Conservation (phyloP, 2,329 filamentous ascomycete genomes). For the Aspergillus sp. region DNA sequence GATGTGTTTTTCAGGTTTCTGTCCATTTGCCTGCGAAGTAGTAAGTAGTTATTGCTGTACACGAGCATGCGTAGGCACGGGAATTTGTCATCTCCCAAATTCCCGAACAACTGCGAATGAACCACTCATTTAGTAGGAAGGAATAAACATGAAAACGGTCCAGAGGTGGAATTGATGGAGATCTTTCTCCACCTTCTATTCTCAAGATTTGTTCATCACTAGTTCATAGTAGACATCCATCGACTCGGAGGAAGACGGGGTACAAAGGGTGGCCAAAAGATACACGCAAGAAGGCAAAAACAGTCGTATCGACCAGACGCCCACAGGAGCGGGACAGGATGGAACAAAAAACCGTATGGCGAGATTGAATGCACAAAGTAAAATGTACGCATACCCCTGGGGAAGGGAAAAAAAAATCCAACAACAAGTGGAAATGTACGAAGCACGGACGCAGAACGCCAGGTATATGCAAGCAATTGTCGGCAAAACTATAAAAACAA, state of each 20-base stretch:
- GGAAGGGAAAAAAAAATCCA: neutral
- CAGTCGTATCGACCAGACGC: slow-evolving; percentile 12
- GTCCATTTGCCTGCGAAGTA: too few species aligned
- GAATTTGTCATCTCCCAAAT: too few species aligned
- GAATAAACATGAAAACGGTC: too few species aligned
- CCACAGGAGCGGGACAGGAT: neutral
- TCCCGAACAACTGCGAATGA: too few species aligned
- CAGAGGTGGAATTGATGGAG: too few species aligned
- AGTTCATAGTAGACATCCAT: slow-evolving; percentile 6
- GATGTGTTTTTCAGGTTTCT: neutral
- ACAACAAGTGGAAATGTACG: neutral
- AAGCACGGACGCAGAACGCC: slow-evolving; percentile 17
- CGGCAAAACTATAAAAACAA: neutral
- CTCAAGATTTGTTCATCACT: neutral
- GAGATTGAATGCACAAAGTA: slow-evolving; percentile 1
- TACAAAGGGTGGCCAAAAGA: slow-evolving; percentile 3
- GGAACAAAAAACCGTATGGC: neutral
- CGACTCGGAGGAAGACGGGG: neutral
- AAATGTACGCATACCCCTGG: slow-evolving; percentile 1
- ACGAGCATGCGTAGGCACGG: too few species aligned
- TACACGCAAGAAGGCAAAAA: neutral
- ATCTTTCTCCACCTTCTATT: neutral
- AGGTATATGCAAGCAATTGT: slow-evolving; percentile 21
- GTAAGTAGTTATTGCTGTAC: too few species aligned
- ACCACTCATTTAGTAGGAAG: too few species aligned